Percentiles rank a stretch among this genome's conserved stretches.
Conservation (phyloP, 768 basidiomycete species). For the Pisolithus orientalis region DNA sequence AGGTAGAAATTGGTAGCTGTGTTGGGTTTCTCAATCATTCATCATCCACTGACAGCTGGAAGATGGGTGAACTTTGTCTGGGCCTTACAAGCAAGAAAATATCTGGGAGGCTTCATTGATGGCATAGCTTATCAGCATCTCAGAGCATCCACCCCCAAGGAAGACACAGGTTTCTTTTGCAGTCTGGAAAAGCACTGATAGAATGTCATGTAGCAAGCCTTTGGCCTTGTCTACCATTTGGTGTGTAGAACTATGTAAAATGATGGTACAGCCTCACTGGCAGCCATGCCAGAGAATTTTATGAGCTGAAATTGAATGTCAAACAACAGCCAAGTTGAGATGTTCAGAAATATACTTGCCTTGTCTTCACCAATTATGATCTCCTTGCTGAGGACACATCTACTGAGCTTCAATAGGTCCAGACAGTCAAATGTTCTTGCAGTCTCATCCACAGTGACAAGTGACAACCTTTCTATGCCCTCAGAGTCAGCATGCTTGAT, state of each 20-base stretch:
- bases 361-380: conserved; percentile 99
- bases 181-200: conserved; percentile 95
- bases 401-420: conserved; percentile 86
- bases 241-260: conserved; percentile 92
- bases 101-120: conserved; percentile 82
- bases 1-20: conserved; percentile 77
- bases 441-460: conserved; percentile 98
- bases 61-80: neutral
- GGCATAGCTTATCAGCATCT: conserved; percentile 96
- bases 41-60: neutral
- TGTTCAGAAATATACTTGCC: conserved; percentile 37
- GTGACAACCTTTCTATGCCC: conserved; percentile 90
- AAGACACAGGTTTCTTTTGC: conserved; percentile 94
- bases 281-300: conserved; percentile 98
- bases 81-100: too few relatives aligned
- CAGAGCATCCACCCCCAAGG: conserved; percentile 94
- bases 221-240: conserved; percentile 99
- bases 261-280: conserved; percentile 97
- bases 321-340: neutral
- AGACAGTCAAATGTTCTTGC: conserved; percentile 92
- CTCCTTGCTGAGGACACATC: conserved; percentile 94
- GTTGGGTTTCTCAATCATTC: neutral
- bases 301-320: conserved; percentile 59
- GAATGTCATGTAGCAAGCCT: conserved; percentile 93
- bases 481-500: conserved; percentile 99